Evolutionary conservation across 805 yeast species (phyloP).

Genomic region (Kazachstania martiniae): DNA sequence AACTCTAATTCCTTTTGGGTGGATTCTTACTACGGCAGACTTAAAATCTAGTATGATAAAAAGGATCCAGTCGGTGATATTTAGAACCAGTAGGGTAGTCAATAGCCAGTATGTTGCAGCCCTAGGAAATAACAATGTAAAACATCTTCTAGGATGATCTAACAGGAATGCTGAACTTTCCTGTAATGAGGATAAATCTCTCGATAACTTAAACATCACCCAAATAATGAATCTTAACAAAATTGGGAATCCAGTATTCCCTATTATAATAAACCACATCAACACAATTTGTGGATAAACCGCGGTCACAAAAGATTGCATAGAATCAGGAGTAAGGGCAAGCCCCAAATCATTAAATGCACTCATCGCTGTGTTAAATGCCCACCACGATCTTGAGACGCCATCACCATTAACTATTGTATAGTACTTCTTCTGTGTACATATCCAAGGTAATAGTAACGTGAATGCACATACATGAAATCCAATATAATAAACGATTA

Average conservation of each 20-base stretch:
- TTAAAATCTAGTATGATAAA: conserved; percentile 68
- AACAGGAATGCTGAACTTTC: conserved; percentile 77
- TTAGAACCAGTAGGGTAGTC: conserved; percentile 57
- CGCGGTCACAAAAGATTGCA: conserved; percentile 52
- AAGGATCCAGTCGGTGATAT: conserved; percentile 64
- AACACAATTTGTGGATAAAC: conserved; percentile 53
- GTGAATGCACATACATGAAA: conserved; percentile 47
- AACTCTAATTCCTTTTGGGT: conserved; percentile 57
- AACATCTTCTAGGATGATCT: conserved; percentile 95
- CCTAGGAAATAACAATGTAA: conserved; percentile 81
- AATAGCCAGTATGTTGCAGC: conserved; percentile 93
- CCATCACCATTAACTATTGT: conserved; percentile 40
- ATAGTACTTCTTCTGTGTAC: conserved; percentile 31
- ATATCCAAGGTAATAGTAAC: conserved; percentile 52
- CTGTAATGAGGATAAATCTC: conserved; percentile 45
- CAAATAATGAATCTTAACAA: conserved; percentile 71
- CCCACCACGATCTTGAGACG: conserved; percentile 83
- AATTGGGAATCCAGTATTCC: conserved; percentile 91
- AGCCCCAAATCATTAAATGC: conserved; percentile 77
- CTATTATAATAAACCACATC: conserved; percentile 67
- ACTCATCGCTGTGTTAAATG: conserved; percentile 67
- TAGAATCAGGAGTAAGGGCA: conserved; percentile 69
- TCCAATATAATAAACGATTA: conserved; percentile 59
- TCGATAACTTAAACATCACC: conserved; percentile 56
- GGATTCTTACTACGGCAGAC: conserved; percentile 34